Conservation (phyloP, 805 yeast species). For the Starmera quercuum region DNA sequence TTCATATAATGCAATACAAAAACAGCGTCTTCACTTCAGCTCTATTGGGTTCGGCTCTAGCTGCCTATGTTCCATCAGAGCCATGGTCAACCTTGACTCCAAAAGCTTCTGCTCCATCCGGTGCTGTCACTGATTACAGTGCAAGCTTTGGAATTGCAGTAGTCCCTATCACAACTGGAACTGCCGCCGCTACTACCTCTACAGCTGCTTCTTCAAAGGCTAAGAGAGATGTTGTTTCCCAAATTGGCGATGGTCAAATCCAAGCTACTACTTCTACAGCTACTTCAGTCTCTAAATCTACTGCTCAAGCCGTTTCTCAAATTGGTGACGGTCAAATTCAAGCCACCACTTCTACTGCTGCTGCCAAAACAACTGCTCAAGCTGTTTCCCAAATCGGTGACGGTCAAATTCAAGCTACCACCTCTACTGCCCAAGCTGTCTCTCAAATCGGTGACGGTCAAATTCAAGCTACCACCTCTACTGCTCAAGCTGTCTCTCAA, state of each 20-base stretch:
- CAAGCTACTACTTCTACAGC: constrained; percentile 15
- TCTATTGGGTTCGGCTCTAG: constrained; percentile 38
- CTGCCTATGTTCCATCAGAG: constrained; percentile 54
- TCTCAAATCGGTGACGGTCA: constrained; percentile 14
- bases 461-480: constrained; percentile 23
- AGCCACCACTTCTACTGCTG: constrained; percentile 19
- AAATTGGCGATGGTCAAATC: constrained; percentile 17
- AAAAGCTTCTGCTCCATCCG: constrained; percentile 20
- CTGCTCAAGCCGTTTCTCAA: constrained; percentile 36
- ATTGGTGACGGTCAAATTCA: constrained; percentile 5
- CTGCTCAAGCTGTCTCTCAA: constrained; percentile 17
- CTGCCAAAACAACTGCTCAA: constrained; percentile 27
- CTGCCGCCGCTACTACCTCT: constrained; percentile 1
- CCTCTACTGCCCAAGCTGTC: constrained; percentile 14
- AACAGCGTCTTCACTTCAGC: constrained; percentile 25
- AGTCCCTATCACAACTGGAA: constrained; percentile 19
- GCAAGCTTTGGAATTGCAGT: constrained; percentile 30
- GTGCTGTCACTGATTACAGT: constrained; percentile 23
- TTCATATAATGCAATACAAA: constrained; percentile 31
- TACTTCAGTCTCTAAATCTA: constrained; percentile 33
- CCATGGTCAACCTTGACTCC: constrained; percentile 30
- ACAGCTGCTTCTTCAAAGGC: constrained; percentile 12
- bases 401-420: constrained; percentile 19
- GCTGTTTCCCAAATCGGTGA: constrained; percentile 39
- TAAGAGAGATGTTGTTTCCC: constrained; percentile 12